Conservation (phyloP, 2,329 filamentous ascomycete genomes). For the Exophiala sp. region DNA sequence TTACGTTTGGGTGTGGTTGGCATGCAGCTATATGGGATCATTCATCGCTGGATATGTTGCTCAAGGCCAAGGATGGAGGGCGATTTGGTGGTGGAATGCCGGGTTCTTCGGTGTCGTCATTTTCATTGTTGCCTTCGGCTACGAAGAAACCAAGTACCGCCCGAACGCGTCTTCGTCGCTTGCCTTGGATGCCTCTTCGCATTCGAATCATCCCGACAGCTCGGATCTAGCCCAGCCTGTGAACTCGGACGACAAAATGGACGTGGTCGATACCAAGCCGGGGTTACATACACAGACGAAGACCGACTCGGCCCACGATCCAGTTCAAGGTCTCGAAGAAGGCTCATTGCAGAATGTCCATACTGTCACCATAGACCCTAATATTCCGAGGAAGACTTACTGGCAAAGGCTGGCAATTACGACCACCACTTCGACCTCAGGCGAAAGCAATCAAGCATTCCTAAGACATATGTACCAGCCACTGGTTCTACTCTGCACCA, state of each 20-base stretch:
- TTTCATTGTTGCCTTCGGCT: constrained; percentile 6
- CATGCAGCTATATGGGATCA: constrained; percentile 25
- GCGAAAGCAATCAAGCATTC: constrained; percentile 27
- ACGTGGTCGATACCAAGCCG: too few relatives aligned
- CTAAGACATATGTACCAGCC: constrained; percentile 32
- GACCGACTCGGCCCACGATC: too few relatives aligned
- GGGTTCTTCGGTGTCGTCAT: constrained; percentile 34
- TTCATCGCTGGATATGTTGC: constrained; percentile 34
- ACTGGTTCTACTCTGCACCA: constrained; percentile 27
- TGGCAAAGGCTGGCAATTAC: constrained; percentile 29
- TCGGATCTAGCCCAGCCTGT: too few relatives aligned
- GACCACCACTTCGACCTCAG: constrained; percentile 27
- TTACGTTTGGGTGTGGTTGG: not conserved
- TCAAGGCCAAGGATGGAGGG: constrained; percentile 35
- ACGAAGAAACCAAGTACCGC: not conserved
- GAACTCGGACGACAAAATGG: too few relatives aligned
- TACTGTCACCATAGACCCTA: too few relatives aligned
- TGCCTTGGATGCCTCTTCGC: not conserved
- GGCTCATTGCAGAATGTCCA: too few relatives aligned
- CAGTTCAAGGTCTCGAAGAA: too few relatives aligned
- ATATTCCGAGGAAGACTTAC: constrained; percentile 31
- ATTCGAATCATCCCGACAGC: not conserved
- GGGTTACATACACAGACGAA: too few relatives aligned
- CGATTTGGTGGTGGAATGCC: constrained; percentile 35
- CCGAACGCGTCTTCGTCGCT: not conserved